Evolutionary conservation across 257 asterid species (phyloP), one percentile per base, ranked within the genome.

Genomic region (Gentiana macrophylla): DNA sequence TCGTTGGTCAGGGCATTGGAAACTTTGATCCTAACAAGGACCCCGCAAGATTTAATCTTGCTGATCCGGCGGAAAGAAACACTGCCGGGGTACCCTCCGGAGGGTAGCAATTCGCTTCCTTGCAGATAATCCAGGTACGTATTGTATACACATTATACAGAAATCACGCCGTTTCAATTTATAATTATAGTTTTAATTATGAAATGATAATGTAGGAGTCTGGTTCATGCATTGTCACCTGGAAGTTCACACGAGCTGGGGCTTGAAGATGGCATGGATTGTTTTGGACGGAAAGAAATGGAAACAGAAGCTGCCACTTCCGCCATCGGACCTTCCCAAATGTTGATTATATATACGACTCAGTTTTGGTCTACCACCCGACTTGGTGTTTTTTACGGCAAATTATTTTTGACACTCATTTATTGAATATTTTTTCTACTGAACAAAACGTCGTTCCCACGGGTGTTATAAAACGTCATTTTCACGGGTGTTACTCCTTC

Each of bases 181-280:
- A 1, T n/a, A 50, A 11, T 8, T 13, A 10, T 15, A 15, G 46
- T 41, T 41, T 5, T 41, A 5, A 5, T 41, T 10, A 2, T 55
- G 37, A 24, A 50, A 55, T 53, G 7, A 61, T 41, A 37, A 10
- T 51, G 35, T 54, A 80, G 84, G 86, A 41, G 94, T 81, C 10
- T 84, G 90, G 90, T 79, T 81, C 47, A 79, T 81, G 94, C 89
- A 79, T 43, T 84, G 94, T 67, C 89, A 81, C 64, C 62, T 83
- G 77, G 92, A 80, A 74, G 83, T 80, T 1, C 90, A 84, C 59
- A 81, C 86, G 37, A 79, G 86, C 55, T 84, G 94, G 94, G 94
- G 90, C 9, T 53, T 84, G 74, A 82, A 79, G 55, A 84, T 81
- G 86, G 83, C 83, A 32, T 84, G 89, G 89, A 49, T 84, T 53